These are phyloP conservation scores for Aspergillus sp. DNA, from an alignment of 2,329 filamentous ascomycete genomes.

Conservation along the genomic window DNA sequence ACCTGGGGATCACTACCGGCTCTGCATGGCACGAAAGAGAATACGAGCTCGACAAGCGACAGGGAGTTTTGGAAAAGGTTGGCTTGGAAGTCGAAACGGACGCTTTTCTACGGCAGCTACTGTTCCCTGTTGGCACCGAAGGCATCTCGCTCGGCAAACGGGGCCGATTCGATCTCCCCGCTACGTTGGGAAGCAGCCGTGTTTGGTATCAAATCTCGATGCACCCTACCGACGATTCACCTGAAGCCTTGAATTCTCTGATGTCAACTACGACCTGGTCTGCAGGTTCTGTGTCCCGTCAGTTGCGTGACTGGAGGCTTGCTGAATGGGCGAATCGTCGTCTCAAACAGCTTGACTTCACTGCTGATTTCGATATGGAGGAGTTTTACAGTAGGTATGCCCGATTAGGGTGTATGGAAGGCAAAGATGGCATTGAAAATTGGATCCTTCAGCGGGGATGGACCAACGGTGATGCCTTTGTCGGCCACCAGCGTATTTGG, in stretches of 20 bases:
- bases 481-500: constrained; percentile 91
- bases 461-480: constrained; percentile 94
- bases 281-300: constrained; percentile 83
- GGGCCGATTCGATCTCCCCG: constrained; percentile 73
- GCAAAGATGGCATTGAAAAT: constrained; percentile 85
- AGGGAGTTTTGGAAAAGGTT: constrained; percentile 80
- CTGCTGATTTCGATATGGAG: constrained; percentile 89
- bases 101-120: constrained; percentile 73
- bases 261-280: constrained; percentile 84
- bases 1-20: constrained; percentile 70
- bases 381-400: constrained; percentile 85
- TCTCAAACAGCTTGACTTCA: constrained; percentile 89
- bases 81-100: constrained; percentile 76
- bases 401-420: constrained; percentile 79
- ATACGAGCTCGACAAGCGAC: constrained; percentile 72
- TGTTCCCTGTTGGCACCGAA: constrained; percentile 72
- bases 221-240: constrained; percentile 84
- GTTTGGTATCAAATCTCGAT: constrained; percentile 93
- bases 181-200: constrained; percentile 73
- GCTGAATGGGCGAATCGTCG: constrained; percentile 95
- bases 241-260: constrained; percentile 64
- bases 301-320: constrained; percentile 87
- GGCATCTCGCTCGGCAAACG: constrained; percentile 76
- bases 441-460: constrained; percentile 94
- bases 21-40: constrained; percentile 67